A percentile compares a stretch with the other conserved stretches of the same genome.
Conservation (phyloP, 805 yeast species). For the Millerago galiae region DNA sequence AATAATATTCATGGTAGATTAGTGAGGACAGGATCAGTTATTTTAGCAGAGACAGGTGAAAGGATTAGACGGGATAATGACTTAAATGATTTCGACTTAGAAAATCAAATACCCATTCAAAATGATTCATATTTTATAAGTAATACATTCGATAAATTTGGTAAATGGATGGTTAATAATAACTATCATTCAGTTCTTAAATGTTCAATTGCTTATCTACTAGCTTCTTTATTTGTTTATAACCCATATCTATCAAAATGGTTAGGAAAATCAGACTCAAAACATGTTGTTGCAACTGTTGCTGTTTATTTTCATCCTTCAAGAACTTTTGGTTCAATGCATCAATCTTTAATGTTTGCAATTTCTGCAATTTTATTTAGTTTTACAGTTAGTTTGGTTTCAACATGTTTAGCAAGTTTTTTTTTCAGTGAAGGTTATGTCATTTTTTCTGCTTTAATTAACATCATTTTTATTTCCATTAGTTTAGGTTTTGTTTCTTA, state of each 20-base stretch:
- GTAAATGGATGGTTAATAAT: conserved; percentile 4
- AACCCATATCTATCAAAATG: conserved; percentile 40
- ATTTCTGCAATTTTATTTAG: conserved; percentile 46
- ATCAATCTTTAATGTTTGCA: conserved; percentile 63
- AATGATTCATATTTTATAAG: neutral
- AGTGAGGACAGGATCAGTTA: conserved; percentile 30
- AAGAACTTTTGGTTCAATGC: conserved; percentile 73
- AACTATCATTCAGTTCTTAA: conserved; percentile 38
- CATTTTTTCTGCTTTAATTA: conserved; percentile 44
- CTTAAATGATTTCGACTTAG: conserved; percentile 6
- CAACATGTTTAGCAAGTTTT: conserved; percentile 45
- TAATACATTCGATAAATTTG: neutral
- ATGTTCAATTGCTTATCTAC: conserved; percentile 65
- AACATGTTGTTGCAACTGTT: conserved; percentile 77
- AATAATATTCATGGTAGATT: conserved; percentile 14
- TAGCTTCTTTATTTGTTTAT: conserved; percentile 72
- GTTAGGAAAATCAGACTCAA: conserved; percentile 63
- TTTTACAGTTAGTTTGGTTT: conserved; percentile 41
- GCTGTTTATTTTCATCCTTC: conserved; percentile 84
- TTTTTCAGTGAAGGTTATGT: conserved; percentile 40
- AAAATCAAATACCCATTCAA: conserved; percentile 6
- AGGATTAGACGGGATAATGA: conserved; percentile 19
- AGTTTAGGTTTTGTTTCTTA: conserved; percentile 64
- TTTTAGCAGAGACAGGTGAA: conserved; percentile 40
- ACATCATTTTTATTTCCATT: conserved; percentile 44